Base-by-base conservation (phyloP, 106 monocot genomes). In the Xerophyta viscosa region DNA sequence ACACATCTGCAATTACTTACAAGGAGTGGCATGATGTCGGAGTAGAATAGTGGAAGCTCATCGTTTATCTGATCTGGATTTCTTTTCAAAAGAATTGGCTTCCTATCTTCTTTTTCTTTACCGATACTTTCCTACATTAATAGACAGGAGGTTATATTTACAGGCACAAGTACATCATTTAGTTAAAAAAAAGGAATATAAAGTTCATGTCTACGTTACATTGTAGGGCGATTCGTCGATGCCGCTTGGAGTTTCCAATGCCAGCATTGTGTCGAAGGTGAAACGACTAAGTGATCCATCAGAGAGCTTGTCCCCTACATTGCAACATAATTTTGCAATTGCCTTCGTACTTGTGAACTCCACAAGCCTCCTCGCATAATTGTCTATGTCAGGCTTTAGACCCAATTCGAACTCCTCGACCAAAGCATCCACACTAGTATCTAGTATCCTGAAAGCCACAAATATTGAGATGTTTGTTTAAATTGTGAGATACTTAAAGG, bases 221-320 rank as follows among this genome's bases (percentile, higher is more conserved):
- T 23, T 50, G 56, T 54, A 33, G 5, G 61, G 33, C 6, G 73
- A 46, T 36, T 80, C 77, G 19, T 69, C 56, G 24, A 20, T 29
- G 27, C 54, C 13, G 48, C 57, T 29, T 2, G 94, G 81, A 18
- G 8, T 60, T 63, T 88, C 84, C 94, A 84, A 94, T 21, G 88
- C 77, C 6, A 88, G 66, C 94, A 94, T 94, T 81, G 88, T 88
- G 63, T 94, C 75, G 26, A 75, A 94, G n/a, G 84, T 81, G 46
- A 94, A 71, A 22, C 81, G 80, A 45, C 75, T 73, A 27, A 94
- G 68, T 20, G 71, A 72, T 39, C 67, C 80, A 67, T 78, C 74
- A 17, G 27, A 27, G 13, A 88, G 68, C 65, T 73, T 68, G 30
- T 84, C 75, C 9, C 29, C 71, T 2, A 70, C 41, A 30, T 57